phyloP scores from a whole-genome alignment of 345 rosid species.

The Lagerstroemia speciosa region DNA sequence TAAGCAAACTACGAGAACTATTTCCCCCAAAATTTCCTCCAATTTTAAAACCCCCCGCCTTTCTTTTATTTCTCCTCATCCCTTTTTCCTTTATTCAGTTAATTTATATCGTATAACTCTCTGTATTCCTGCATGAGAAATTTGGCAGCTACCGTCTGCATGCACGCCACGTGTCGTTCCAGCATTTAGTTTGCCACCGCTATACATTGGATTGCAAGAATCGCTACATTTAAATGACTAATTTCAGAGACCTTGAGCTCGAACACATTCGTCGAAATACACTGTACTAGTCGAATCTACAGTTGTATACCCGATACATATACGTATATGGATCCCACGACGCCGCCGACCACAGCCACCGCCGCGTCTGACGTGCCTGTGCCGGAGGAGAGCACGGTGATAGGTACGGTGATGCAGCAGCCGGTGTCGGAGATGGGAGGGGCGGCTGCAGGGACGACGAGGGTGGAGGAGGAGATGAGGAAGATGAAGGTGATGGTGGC shows the following conservation, averaged over 20 bases:
- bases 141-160: slow-evolving; percentile 16
- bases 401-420: slow-evolving; percentile 14
- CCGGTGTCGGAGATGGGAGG: background rate
- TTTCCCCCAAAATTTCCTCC: too few relatives aligned
- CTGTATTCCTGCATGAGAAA: slow-evolving; percentile 5
- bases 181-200: background rate
- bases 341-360: background rate
- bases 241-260: too few relatives aligned
- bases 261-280: background rate
- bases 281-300: background rate
- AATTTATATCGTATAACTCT: too few relatives aligned
- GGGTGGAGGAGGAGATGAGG: slow-evolving; percentile 10
- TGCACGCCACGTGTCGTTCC: slow-evolving; percentile 14
- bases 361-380: background rate
- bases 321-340: background rate
- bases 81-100: too few relatives aligned
- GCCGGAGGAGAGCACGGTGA: slow-evolving; percentile 5
- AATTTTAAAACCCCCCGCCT: too few relatives aligned
- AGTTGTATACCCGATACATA: background rate
- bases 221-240: too few relatives aligned
- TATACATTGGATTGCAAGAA: too few relatives aligned
- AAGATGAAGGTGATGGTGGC: slow-evolving; percentile 49
- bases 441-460: background rate
- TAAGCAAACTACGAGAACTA: too few relatives aligned
- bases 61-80: too few relatives aligned